Percentiles rank a stretch among this genome's conserved stretches.
phyloP scores from a whole-genome alignment of 139 green algal genomes.

The Volvox reticuliferus region DNA sequence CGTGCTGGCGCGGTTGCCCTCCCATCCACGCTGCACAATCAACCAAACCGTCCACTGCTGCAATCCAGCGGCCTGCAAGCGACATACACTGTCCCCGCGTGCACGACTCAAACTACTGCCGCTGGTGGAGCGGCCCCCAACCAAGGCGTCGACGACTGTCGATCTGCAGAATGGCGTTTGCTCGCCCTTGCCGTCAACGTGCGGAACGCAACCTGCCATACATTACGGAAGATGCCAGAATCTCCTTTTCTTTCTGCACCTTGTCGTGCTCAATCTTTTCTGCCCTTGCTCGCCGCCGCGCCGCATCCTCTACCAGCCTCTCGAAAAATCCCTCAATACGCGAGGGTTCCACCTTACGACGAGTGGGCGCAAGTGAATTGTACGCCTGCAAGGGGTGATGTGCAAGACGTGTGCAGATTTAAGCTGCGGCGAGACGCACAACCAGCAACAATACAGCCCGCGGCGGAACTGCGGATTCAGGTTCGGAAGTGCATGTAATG shows the following conservation, averaged over 20 bases:
- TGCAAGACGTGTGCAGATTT: too few species aligned
- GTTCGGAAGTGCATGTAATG: too few species aligned
- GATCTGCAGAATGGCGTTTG: not conserved
- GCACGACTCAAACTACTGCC: too few species aligned
- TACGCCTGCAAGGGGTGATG: conserved; percentile 1
- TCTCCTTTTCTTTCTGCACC: conserved; percentile 34
- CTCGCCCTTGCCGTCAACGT: not conserved
- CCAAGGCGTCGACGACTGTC: not conserved
- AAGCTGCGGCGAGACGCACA: too few species aligned
- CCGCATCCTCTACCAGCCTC: conserved; percentile 32
- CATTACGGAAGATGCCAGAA: conserved; percentile 35
- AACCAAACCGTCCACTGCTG: too few species aligned
- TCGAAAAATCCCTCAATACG: conserved; percentile 48
- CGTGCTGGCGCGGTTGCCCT: too few species aligned
- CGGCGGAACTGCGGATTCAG: too few species aligned
- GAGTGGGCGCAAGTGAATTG: not conserved
- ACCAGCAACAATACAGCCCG: too few species aligned
- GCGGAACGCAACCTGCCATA: conserved; percentile 4
- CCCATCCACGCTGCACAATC: too few species aligned
- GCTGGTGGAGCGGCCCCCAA: too few species aligned
- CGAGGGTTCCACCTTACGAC: not conserved
- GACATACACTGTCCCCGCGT: too few species aligned
- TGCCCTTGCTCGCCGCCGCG: not conserved
- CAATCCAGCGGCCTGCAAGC: too few species aligned
- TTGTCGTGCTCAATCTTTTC: conserved; percentile 36